These are phyloP conservation scores for Pichia terricola DNA, from an alignment of 1,139 yeast species.

Conservation along the genomic window DNA sequence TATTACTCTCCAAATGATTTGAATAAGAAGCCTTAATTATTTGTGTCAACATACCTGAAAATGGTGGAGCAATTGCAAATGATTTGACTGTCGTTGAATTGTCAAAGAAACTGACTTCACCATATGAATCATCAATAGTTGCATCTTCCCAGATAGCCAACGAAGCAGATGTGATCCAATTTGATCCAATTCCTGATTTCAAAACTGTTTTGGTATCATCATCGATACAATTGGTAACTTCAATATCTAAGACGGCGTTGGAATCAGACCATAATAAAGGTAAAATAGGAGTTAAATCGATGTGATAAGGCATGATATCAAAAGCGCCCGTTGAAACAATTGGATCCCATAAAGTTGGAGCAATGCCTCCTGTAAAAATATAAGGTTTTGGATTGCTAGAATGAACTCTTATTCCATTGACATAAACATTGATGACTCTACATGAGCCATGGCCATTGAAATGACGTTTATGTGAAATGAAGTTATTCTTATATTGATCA, in stretches of 20 bases:
- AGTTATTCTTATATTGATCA: slow-evolving; percentile 35
- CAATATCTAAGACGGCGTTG: slow-evolving; percentile 32
- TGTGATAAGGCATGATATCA: slow-evolving; percentile 55
- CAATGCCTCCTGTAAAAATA: slow-evolving; percentile 68
- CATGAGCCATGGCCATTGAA: slow-evolving; percentile 57
- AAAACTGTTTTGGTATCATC: slow-evolving; percentile 23
- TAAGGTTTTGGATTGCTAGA: slow-evolving; percentile 49
- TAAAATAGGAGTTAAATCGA: slow-evolving; percentile 59
- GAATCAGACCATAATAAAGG: slow-evolving; percentile 46
- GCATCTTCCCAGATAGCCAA: slow-evolving; percentile 51
- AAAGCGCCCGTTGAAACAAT: slow-evolving; percentile 66
- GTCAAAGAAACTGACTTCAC: slow-evolving; percentile 28
- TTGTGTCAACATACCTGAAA: slow-evolving; percentile 29
- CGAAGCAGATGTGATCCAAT: slow-evolving; percentile 69
- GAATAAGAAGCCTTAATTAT: slow-evolving; percentile 28
- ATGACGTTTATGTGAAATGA: slow-evolving; percentile 30
- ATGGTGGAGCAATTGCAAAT: slow-evolving; percentile 28
- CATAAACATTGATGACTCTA: slow-evolving; percentile 42
- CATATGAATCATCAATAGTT: slow-evolving; percentile 31
- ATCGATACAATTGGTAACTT: slow-evolving; percentile 50
- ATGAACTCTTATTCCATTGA: slow-evolving; percentile 41
- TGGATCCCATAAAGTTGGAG: slow-evolving; percentile 74
- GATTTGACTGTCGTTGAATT: slow-evolving; percentile 22
- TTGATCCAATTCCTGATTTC: slow-evolving; percentile 37
- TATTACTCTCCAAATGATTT: slow-evolving; percentile 26